Conservation (phyloP, 73 alveolate species). For the Paramecium octaurelia region DNA sequence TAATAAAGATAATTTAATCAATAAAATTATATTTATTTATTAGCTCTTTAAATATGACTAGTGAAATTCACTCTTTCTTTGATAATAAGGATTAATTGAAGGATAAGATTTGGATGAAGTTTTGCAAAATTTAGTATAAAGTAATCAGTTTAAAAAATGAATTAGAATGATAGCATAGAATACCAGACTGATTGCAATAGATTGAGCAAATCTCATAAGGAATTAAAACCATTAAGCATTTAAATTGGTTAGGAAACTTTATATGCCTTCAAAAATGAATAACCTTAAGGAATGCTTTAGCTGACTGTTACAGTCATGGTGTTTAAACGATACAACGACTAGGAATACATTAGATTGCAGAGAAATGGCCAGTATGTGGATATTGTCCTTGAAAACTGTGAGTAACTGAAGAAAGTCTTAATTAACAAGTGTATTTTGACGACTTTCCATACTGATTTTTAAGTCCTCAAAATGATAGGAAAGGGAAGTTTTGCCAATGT, state of each 20-base stretch:
- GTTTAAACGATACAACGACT: not conserved
- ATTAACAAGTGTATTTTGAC: not conserved
- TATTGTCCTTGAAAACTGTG: not conserved
- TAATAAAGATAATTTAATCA: not conserved
- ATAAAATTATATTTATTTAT: not conserved
- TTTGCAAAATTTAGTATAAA: not conserved
- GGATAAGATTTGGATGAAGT: not conserved
- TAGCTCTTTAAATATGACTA: not conserved
- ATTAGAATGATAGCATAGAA: not conserved
- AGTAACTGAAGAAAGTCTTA: slow-evolving; percentile 2
- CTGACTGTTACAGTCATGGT: not conserved
- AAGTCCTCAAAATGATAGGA: slow-evolving; percentile 50
- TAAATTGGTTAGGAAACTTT: not conserved
- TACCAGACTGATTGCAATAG: not conserved
- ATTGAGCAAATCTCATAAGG: not conserved
- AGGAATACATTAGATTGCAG: not conserved
- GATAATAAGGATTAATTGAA: not conserved
- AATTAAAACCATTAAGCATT: not conserved
- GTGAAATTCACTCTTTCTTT: not conserved
- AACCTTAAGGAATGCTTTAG: not conserved
- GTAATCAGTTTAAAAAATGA: not conserved
- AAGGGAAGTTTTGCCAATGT: slow-evolving; percentile 63
- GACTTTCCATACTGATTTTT: slow-evolving; percentile 54
- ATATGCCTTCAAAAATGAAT: not conserved
- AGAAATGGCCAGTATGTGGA: not conserved